A percentile compares a stretch with the other conserved stretches of the same genome.
Evolutionary conservation across 148 eudicot species (phyloP).

Genomic region (Salicornia ramosissima): DNA sequence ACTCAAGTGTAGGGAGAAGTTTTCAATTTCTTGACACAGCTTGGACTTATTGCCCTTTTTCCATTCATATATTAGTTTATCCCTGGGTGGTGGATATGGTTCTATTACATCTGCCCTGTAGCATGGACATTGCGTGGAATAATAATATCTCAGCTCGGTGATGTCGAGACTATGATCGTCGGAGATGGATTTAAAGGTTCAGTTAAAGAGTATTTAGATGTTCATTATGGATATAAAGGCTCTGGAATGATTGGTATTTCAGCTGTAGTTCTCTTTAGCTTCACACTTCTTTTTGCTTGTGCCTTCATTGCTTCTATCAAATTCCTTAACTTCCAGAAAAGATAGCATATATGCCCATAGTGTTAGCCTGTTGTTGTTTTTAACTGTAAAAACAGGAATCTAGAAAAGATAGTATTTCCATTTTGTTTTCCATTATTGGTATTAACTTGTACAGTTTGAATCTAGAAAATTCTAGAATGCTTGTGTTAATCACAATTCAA

Average conservation of each 20-base stretch:
- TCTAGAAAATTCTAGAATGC: neutral
- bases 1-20: too few species aligned
- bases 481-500: constrained; percentile 1
- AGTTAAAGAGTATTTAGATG: constrained; percentile 53
- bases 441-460: neutral
- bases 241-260: constrained; percentile 51
- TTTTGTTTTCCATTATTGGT: neutral
- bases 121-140: constrained; percentile 72
- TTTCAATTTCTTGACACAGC: neutral
- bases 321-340: constrained; percentile 69
- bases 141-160: constrained; percentile 78
- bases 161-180: constrained; percentile 46
- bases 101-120: constrained; percentile 76
- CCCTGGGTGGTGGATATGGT: constrained; percentile 95
- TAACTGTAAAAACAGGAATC: neutral
- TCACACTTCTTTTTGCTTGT: constrained; percentile 52
- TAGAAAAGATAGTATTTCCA: neutral
- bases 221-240: constrained; percentile 47
- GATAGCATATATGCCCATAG: constrained; percentile 30
- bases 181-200: constrained; percentile 58
- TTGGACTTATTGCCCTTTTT: neutral
- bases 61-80: constrained; percentile 41
- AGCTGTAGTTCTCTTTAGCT: constrained; percentile 45
- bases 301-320: constrained; percentile 59
- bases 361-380: neutral